Evolutionary conservation across 345 rosid genomes (phyloP), one percentile per base, ranked within the genome.

Genomic region (Limnanthes douglasii): DNA sequence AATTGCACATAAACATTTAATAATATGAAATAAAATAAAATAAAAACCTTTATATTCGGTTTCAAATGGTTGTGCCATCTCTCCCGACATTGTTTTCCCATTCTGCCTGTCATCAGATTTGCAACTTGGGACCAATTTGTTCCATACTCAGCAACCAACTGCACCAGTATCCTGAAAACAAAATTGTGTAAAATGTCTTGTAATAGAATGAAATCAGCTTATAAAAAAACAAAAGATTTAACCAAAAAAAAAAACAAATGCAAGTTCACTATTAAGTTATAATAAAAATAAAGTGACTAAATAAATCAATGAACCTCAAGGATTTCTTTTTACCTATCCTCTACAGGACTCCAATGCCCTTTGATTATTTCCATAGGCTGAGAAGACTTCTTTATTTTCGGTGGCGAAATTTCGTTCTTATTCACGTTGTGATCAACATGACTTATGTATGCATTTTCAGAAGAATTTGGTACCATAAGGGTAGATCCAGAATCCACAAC

Each of bases 11-110:
- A 19, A 11, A 43, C 4, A 5, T 28, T 10, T 8, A 2, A 12
- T 12, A 2, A 36, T 8, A 18, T 8, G 6, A 26, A 18, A 0
- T 19, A 39, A 5, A 24, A 27, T 11, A 15, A 29, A 20, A n/a
- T 11, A 35, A 4, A 15, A 15, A 90, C 98, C 92, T 80, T 84
- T 31, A 90, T 90, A 43, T 78, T 80, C 1, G 98, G 98, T 39
- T 78, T 57, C 0, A 90, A 70, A 64, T 90, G 99, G 34, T 90
- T 90, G 23, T 84, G 99, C 99, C 99, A 90, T 36, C 96, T 77
- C 52, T 90, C 99, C 43, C 99, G 57, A 21, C 99, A 90, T 18
- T 90, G 99, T 57, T 90, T 90, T 20, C 96, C 99, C 6, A 81
- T 78, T 32, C 99, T 59, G 27, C 96, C 94, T 5, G 82, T 66